These are phyloP conservation scores for Glebionis coronaria DNA, from an alignment of 129 eudicot genomes.

Conservation along the genomic window DNA sequence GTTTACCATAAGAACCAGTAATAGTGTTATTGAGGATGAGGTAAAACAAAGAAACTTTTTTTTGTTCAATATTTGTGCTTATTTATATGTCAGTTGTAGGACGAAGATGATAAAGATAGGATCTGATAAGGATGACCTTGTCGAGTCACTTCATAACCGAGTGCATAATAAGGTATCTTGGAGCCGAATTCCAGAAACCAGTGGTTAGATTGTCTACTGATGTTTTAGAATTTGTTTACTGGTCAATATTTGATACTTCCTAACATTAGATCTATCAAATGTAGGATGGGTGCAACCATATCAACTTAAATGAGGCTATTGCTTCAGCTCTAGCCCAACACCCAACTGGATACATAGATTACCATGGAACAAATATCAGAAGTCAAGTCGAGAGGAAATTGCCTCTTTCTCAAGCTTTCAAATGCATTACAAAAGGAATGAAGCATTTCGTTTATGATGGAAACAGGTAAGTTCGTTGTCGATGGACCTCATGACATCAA, in stretches of 20 bases:
- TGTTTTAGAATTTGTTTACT: background rate
- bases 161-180: conserved; percentile 80
- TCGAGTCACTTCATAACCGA: conserved; percentile 82
- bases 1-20: too few relatives aligned
- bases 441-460: too few relatives aligned
- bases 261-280: background rate
- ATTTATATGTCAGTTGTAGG: too few relatives aligned
- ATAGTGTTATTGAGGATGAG: too few relatives aligned
- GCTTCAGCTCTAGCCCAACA: background rate
- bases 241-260: background rate
- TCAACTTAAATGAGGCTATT: background rate
- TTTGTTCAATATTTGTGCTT: too few relatives aligned
- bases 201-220: conserved; percentile 43
- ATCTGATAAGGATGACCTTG: conserved; percentile 67
- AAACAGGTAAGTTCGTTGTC: conserved; percentile 50
- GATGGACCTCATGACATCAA: conserved; percentile 61
- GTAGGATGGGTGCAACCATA: conserved; percentile 12
- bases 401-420: too few relatives aligned
- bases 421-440: too few relatives aligned
- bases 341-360: conserved; percentile 35
- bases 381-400: conserved; percentile 76
- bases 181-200: conserved; percentile 80
- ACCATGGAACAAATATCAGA: conserved; percentile 57
- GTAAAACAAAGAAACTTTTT: too few relatives aligned
- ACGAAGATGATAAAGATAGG: conserved; percentile 87